Evolutionary conservation across 345 rosid species (phyloP), one percentile per base, ranked within the genome.

Genomic region (Pistacia vera): DNA sequence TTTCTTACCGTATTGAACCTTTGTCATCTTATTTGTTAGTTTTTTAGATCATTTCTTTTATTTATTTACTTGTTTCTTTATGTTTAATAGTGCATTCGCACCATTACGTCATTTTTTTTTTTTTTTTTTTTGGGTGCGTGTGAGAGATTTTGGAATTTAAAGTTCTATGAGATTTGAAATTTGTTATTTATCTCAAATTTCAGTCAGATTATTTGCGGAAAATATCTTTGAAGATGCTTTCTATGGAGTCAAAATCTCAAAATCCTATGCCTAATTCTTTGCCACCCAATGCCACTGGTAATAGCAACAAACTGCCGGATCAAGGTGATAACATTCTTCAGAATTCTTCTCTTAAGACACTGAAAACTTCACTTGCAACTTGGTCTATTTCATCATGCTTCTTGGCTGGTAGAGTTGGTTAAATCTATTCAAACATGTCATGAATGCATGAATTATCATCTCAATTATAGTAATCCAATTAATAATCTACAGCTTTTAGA

Each of bases 141-240:
- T 62, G 2, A 6, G 12, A n/a, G 20, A 18, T 16, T 33, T 52
- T 12, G 25, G 16, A 44, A 56, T 30, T 5, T 20, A 20, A 51
- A 68, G 60, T 49, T 6, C 11, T 10, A 0, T 30, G 49, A 17
- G 46, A 38, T 25, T 11, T 57, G 11, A 28, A 33, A 46, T 67
- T 68, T 55, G 79, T 74, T 68, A 10, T 44, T 76, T 38, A 28
- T 63, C 30, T 73, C 8, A 62, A 38, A 25, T 82, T 87, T 57
- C 85, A 94, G 98, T 56, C 87, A 14, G 97, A 94, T 74, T 94
- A 94, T 84, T 79, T 94, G 58, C 84, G 88, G 81, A 90, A 84
- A 76, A 90, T 94, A 85, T 89, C 97, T n/a, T 54, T 87, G 89
- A 92, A 94, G 92, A 87, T 94, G 98, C 86, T 92, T 66, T 77